A percentile compares a stretch with the other conserved stretches of the same genome.
Conservation (phyloP, 208 protist genomes). For the Naegleria lovaniensis region DNA sequence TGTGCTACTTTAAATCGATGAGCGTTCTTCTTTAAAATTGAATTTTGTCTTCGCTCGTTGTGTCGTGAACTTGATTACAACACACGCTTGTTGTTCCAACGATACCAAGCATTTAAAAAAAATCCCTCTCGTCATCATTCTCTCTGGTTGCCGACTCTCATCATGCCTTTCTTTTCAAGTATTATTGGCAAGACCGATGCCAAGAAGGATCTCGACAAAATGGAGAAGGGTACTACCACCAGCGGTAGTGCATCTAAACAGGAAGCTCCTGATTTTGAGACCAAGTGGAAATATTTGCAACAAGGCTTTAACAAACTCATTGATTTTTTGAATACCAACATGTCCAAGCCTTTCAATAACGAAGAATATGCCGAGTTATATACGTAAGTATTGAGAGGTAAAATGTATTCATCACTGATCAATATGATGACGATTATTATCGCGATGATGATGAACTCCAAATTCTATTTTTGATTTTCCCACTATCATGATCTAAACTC, state of each 20-base stretch:
- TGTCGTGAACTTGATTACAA: too few species aligned
- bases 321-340: not conserved
- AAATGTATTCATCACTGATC: not conserved
- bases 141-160: not conserved
- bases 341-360: not conserved
- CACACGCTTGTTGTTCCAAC: too few species aligned
- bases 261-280: not conserved
- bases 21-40: too few species aligned
- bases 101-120: too few species aligned
- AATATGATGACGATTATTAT: not conserved
- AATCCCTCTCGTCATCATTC: not conserved
- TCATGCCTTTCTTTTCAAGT: constrained; percentile 1
- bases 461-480: too few species aligned
- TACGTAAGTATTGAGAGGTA: not conserved
- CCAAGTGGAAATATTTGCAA: not conserved
- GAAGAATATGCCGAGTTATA: constrained; percentile 14
- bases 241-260: not conserved
- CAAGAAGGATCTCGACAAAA: not conserved
- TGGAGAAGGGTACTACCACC: not conserved
- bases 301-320: not conserved
- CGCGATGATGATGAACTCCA: too few species aligned
- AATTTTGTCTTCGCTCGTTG: too few species aligned
- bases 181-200: not conserved
- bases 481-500: too few species aligned
- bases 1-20: too few species aligned